Percentiles rank a stretch among this genome's conserved stretches.
Evolutionary conservation across 139 green algal genomes (phyloP).

Genomic region (Tetradesmus obliquus): DNA sequence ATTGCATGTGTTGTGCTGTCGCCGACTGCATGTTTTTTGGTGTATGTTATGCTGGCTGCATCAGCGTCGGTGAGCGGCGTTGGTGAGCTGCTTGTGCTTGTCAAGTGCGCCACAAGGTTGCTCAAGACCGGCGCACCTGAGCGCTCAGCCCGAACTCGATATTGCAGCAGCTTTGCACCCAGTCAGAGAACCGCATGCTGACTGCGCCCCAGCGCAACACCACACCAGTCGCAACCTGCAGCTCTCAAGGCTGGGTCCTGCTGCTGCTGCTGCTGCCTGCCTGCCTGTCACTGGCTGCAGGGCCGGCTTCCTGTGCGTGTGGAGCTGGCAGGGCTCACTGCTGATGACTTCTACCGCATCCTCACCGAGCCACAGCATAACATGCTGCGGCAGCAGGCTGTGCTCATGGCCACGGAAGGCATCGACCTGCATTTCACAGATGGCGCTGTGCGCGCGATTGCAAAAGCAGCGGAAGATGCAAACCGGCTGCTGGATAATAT

Average conservation of each 20-base stretch:
- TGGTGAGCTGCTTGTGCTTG: background rate
- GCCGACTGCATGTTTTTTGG: background rate
- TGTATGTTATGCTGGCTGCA: background rate
- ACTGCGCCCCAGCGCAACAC: too few relatives aligned
- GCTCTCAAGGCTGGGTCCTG: background rate
- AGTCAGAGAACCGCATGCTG: too few relatives aligned
- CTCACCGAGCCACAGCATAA: constrained; percentile 84
- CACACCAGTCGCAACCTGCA: background rate
- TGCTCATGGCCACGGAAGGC: constrained; percentile 92
- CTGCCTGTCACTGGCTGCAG: background rate
- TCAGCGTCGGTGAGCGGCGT: background rate
- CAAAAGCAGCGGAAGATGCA: constrained; percentile 82
- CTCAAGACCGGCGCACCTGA: too few relatives aligned
- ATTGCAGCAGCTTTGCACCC: too few relatives aligned
- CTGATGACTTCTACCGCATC: constrained; percentile 84
- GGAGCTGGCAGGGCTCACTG: constrained; percentile 86
- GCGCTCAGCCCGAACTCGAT: too few relatives aligned
- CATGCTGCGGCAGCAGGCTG: constrained; percentile 47
- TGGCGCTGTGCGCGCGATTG: constrained; percentile 75
- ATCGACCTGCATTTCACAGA: constrained; percentile 91
- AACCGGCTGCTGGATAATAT: constrained; percentile 91
- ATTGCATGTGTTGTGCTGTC: background rate
- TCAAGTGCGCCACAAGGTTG: too few relatives aligned
- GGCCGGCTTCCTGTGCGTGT: constrained; percentile 96
- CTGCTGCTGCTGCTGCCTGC: background rate